Percentiles rank a stretch among this genome's conserved stretches.
These are phyloP conservation scores for Desmodesmus armatus DNA, from an alignment of 139 green algal genomes.

Conservation along the genomic window DNA sequence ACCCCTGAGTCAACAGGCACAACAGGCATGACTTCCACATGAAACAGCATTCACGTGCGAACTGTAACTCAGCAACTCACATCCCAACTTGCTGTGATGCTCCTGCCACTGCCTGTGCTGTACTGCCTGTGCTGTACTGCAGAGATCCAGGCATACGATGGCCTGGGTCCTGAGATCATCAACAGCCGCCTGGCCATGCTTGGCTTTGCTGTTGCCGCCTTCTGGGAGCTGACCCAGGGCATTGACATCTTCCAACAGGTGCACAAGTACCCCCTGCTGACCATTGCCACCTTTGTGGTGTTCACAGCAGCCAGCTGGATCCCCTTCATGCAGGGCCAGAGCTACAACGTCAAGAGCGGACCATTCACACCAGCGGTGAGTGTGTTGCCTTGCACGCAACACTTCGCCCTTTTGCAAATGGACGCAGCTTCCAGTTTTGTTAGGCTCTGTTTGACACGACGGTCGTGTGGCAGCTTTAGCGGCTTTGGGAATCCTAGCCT, in stretches of 20 bases:
- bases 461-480: too few species aligned
- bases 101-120: neutral
- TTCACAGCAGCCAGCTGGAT: constrained; percentile 57
- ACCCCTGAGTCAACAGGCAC: too few species aligned
- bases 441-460: too few species aligned
- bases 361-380: constrained; percentile 45
- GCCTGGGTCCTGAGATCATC: constrained; percentile 44
- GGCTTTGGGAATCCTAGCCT: too few species aligned
- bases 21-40: too few species aligned
- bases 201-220: constrained; percentile 42
- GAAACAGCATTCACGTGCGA: too few species aligned
- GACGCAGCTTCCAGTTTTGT: too few species aligned
- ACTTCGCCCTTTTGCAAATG: too few species aligned
- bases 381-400: too few species aligned
- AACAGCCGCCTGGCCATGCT: constrained; percentile 46
- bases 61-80: too few species aligned
- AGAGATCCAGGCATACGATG: constrained; percentile 60
- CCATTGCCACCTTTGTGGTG: constrained; percentile 38
- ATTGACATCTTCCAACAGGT: constrained; percentile 40
- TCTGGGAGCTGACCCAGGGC: constrained; percentile 45
- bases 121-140: neutral
- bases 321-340: constrained; percentile 55
- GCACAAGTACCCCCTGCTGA: constrained; percentile 34
- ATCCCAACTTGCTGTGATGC: too few species aligned
- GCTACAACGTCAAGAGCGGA: constrained; percentile 52